Evolutionary conservation across 352 stramenopile genomes (phyloP).

Genomic region (Pythium dissimile): DNA sequence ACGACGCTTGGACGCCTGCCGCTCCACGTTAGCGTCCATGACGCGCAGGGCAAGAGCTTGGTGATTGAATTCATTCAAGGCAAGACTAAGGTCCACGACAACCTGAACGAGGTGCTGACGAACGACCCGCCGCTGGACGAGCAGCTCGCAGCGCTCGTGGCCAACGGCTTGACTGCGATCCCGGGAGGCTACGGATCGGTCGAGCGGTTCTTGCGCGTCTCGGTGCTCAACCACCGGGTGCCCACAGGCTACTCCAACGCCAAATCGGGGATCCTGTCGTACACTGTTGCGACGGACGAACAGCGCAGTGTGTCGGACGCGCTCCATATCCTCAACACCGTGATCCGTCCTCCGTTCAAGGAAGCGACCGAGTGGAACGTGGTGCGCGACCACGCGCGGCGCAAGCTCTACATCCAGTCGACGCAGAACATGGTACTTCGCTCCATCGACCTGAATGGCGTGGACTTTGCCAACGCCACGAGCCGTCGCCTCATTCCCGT

Average conservation of each 20-base stretch:
- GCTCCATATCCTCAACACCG: conserved; percentile 63
- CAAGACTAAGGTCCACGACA: conserved; percentile 51
- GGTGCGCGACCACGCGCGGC: conserved; percentile 58
- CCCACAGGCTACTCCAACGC: conserved; percentile 33
- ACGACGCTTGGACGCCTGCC: conserved; percentile 29
- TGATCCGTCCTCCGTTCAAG: conserved; percentile 40
- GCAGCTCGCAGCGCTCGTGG: conserved; percentile 33
- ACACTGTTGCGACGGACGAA: conserved; percentile 51
- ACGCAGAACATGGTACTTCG: conserved; percentile 70
- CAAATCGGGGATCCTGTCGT: conserved; percentile 27
- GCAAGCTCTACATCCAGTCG: conserved; percentile 68
- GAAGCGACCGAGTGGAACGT: conserved; percentile 68
- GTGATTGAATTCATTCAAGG: conserved; percentile 73
- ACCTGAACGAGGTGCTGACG: conserved; percentile 60
- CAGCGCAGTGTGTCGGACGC: conserved; percentile 49
- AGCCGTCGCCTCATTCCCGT: conserved; percentile 53
- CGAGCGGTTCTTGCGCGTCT: conserved; percentile 61
- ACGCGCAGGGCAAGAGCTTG: conserved; percentile 53
- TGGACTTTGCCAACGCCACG: conserved; percentile 43
- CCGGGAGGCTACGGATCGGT: conserved; percentile 54
- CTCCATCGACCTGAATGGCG: conserved; percentile 45
- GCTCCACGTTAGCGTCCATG: conserved; percentile 65
- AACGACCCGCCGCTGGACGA: conserved; percentile 60
- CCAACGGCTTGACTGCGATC: conserved; percentile 26
- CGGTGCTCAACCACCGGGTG: conserved; percentile 53